These are phyloP conservation scores for Pistacia integerrima DNA, from an alignment of 345 rosid genomes.

Conservation along the genomic window DNA sequence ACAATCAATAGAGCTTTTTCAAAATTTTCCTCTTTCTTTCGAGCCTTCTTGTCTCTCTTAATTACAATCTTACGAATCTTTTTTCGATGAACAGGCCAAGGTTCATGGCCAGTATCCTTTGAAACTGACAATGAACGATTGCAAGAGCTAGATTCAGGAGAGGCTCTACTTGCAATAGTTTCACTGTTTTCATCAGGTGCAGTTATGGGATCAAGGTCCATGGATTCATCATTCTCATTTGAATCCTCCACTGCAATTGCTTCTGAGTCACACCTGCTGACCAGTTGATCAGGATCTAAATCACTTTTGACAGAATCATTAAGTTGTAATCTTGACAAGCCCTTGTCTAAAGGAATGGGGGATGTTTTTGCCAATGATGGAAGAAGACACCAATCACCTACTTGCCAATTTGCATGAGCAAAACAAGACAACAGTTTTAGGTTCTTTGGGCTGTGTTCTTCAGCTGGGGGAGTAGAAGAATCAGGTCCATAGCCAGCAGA, in stretches of 20 bases:
- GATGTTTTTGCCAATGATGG: slow-evolving; percentile 50
- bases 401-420: slow-evolving; percentile 93
- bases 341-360: slow-evolving; percentile 46
- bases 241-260: slow-evolving; percentile 51
- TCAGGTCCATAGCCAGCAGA: slow-evolving; percentile 91
- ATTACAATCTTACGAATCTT: slow-evolving; percentile 84
- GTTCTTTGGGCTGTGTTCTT: slow-evolving; percentile 89
- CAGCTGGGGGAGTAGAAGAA: slow-evolving; percentile 85
- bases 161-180: slow-evolving; percentile 28
- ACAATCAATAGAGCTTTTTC: slow-evolving; percentile 80
- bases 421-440: slow-evolving; percentile 84
- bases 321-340: slow-evolving; percentile 53
- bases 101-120: slow-evolving; percentile 74
- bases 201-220: slow-evolving; percentile 39
- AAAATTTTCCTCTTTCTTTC: slow-evolving; percentile 85
- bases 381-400: slow-evolving; percentile 90
- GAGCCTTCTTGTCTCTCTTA: slow-evolving; percentile 76
- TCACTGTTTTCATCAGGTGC: slow-evolving; percentile 39
- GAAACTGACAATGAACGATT: slow-evolving; percentile 50
- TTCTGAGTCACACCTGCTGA: slow-evolving; percentile 39
- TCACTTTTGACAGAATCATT: slow-evolving; percentile 43
- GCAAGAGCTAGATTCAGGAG: slow-evolving; percentile 52
- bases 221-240: slow-evolving; percentile 40
- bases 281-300: slow-evolving; percentile 38
- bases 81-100: slow-evolving; percentile 87